These are phyloP conservation scores for Dendrobium nobile DNA, from an alignment of 106 monocot genomes.

Conservation along the genomic window DNA sequence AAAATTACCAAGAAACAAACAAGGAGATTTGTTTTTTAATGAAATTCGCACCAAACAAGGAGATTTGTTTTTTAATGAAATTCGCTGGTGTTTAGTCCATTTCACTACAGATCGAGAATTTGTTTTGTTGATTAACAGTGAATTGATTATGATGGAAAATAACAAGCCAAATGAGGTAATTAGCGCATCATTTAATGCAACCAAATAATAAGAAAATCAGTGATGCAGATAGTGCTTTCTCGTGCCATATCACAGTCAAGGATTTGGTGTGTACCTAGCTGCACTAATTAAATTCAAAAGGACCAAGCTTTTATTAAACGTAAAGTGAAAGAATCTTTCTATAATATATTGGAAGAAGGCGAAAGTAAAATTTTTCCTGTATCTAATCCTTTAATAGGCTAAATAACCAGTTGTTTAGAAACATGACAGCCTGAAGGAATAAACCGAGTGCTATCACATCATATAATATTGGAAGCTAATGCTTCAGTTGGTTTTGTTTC, in stretches of 20 bases:
- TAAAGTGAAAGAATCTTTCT: background rate
- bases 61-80: too few relatives aligned
- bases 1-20: too few relatives aligned
- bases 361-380: too few relatives aligned
- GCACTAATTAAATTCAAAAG: background rate
- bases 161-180: background rate
- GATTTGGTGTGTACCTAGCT: background rate
- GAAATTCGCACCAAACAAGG: too few relatives aligned
- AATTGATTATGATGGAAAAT: background rate
- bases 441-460: background rate
- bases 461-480: background rate
- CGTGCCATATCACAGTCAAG: background rate
- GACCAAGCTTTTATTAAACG: background rate
- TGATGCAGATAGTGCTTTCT: slow-evolving; percentile 3
- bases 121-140: background rate
- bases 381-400: background rate
- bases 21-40: too few relatives aligned
- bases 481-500: background rate
- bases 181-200: background rate
- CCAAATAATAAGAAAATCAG: background rate
- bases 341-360: background rate
- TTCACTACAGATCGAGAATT: background rate
- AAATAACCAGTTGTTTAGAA: background rate
- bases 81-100: background rate
- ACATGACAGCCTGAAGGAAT: background rate